Percentiles rank a stretch among this genome's conserved stretches.
These are phyloP conservation scores for Tetrapisispora pingtungensis DNA, from an alignment of 805 yeast species.

Conservation along the genomic window DNA sequence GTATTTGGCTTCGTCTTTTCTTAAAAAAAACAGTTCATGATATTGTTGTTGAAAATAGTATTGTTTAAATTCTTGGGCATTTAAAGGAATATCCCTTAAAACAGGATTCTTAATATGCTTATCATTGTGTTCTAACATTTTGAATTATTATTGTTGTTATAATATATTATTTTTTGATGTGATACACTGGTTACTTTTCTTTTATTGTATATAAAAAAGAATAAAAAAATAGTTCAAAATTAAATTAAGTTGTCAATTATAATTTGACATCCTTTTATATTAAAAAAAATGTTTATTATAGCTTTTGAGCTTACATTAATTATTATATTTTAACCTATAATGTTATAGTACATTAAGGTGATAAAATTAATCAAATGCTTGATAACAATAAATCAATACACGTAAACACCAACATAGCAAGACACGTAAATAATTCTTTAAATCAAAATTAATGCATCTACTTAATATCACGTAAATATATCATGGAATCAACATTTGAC, in stretches of 20 bases:
- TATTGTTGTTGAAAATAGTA: not conserved
- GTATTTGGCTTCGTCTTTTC: not conserved
- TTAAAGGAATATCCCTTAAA: slow-evolving; percentile 1
- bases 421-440: not conserved
- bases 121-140: slow-evolving; percentile 1
- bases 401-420: not conserved
- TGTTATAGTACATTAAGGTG: no score
- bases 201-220: not conserved
- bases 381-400: not conserved
- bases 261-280: no score
- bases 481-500: no score
- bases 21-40: slow-evolving; percentile 1
- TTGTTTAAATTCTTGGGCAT: slow-evolving; percentile 1
- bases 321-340: no score
- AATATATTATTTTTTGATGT: not conserved
- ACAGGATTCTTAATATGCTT: slow-evolving; percentile 1
- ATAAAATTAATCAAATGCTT: not conserved
- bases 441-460: not conserved
- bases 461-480: no score
- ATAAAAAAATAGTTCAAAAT: no score
- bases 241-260: no score
- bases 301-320: no score
- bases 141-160: not conserved
- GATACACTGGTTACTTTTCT: not conserved
- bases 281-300: no score